Evolutionary conservation across 2,329 filamentous ascomycete species (phyloP), one percentile per base, ranked within the genome.

Genomic region (Aspergillus sclerotialis): DNA sequence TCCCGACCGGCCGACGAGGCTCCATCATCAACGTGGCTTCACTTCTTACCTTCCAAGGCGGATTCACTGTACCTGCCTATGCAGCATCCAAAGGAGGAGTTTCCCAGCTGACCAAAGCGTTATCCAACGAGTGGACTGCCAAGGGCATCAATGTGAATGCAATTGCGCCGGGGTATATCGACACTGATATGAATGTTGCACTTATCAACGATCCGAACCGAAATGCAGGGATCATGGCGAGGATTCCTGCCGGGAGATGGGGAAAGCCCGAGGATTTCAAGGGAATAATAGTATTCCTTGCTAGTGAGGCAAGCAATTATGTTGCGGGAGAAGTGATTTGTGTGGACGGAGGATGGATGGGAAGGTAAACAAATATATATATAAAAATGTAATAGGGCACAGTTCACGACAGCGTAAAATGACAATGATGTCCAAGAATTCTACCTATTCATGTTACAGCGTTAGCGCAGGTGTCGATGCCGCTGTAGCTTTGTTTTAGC

Each of bases 291-390:
- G 81, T 94, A 17, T 94, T 78, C 52, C 64, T 94, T 43, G 84
- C 84, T 1, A 82, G 83, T 51, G 72, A 67, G 55, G 83, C 81
- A n/a, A 85, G 83, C 55, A 76, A 69, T 7, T 94, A 94, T 65
- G 81, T 94, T 24, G 86, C 75, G 46, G 88, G 88, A 0, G 84
- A 94, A 62, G 69, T 87, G 4, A 55, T 94, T 47, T 81, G 84
- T 16, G 84, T 94, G 30, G 89, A 94, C 61, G 88, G 88, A 6
- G 88, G 88, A 8, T 94, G 86, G 87, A 93, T 94, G 87, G 87
- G 84, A 2, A 71, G 86, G 69, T 93, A 68, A 46, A n/a, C n/a
- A n/a, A n/a, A n/a, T n/a, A n/a, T n/a, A n/a, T n/a, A n/a, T n/a
- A n/a, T n/a, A n/a, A n/a, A n/a, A n/a, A n/a, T n/a, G n/a, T n/a